Conservation (phyloP, 495 filamentous ascomycete species). For the Talaromyces proteolyticus region DNA sequence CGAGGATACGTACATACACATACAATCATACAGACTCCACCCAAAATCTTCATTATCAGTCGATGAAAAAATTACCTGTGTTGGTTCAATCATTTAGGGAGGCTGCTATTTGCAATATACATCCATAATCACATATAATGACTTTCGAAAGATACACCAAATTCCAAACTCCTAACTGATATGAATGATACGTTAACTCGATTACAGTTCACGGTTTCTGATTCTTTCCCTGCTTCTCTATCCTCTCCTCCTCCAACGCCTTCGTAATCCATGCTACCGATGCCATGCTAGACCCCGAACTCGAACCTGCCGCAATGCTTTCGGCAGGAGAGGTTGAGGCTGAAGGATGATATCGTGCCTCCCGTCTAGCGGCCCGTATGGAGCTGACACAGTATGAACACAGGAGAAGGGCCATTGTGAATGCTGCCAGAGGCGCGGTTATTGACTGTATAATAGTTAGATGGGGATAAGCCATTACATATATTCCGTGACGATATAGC, state of each 20-base stretch:
- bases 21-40: too few relatives aligned
- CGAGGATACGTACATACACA: conserved; percentile 8
- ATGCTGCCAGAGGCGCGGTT: conserved; percentile 42
- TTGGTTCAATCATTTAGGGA: too few relatives aligned
- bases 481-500: too few relatives aligned
- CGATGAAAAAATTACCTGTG: background rate
- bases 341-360: conserved; percentile 12
- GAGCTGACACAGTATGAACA: conserved; percentile 44
- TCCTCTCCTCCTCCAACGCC: conserved; percentile 24
- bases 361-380: conserved; percentile 37
- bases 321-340: background rate
- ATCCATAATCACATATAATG: too few relatives aligned
- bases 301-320: background rate
- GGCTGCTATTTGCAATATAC: too few relatives aligned
- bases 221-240: conserved; percentile 8
- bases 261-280: conserved; percentile 27
- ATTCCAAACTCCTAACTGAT: too few relatives aligned
- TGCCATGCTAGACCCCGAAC: background rate
- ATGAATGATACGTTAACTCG: background rate
- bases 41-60: background rate
- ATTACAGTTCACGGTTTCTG: conserved; percentile 9
- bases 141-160: too few relatives aligned
- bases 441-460: too few relatives aligned
- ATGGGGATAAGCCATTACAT: too few relatives aligned
- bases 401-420: conserved; percentile 44